Evolutionary conservation across 23 red algal genomes (phyloP), one percentile per base, ranked within the genome.

Genomic region (Gracilaria caudata): DNA sequence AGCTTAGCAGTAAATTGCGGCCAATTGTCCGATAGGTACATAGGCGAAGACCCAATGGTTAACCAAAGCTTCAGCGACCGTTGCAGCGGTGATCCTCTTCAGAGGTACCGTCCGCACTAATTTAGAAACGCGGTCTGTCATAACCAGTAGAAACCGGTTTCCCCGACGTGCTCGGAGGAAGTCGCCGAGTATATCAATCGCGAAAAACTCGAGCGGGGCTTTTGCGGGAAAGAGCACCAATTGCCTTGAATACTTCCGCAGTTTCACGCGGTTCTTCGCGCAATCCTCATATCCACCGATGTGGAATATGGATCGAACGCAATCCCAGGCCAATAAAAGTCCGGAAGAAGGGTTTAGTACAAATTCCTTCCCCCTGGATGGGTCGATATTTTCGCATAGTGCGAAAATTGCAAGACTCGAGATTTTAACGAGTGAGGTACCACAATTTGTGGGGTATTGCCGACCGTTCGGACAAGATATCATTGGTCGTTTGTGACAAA

Each of bases 1-100:
- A 84, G 70, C 32, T 44, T 39, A 7, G 58, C 59, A 84, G 80
- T 23, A 37, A 84, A 47, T 36, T 84, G 59, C 28, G 43, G 9
- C 35, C 80, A 57, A 33, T 68, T 71, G 4, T 84, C 80, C 35
- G 80, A 71, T 39, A 84, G 55, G 56, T 71, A 20, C 76, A 1
- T 58, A 53, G 32, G 57, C 17, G 57, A 80, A 58, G 25, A 80
- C 76, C 44, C 46, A 80, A 43, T 55, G 49, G 0, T 37, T 45
- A 8, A 80, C 38, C 10, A 80, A 60, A 8, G 8, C 49, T 56
- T 80, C 28, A 9, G 8, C 76, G 19, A 80, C 49, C 76, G 35
- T 32, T 28, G 0, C 8, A 20, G 76, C 46, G 37, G 34, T 71
- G 4, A 39, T 41, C 65, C n/a, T 36, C 37, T 40, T 71, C 32